Evolutionary conservation across 768 basidiomycete genomes (phyloP).

Genomic region (Steccherinum ochraceum): DNA sequence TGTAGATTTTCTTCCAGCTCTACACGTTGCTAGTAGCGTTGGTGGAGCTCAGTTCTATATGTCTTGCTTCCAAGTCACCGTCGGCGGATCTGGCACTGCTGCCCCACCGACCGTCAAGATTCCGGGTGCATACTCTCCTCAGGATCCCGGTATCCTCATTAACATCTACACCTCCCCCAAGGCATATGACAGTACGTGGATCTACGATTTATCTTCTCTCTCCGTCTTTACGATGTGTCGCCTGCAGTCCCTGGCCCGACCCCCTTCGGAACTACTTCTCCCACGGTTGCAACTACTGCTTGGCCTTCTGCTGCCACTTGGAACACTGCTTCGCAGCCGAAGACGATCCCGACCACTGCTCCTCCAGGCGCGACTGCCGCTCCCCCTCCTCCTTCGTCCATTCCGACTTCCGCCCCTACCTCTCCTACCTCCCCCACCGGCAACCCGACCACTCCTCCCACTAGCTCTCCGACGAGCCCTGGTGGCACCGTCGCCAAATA

Average conservation of each 20-base stretch:
- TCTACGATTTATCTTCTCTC: neutral
- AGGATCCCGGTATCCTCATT: constrained; percentile 38
- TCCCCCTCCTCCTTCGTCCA: constrained; percentile 1
- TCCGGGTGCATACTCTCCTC: constrained; percentile 37
- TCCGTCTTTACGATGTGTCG: too few relatives aligned
- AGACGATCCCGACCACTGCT: constrained; percentile 35
- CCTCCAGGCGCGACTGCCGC: constrained; percentile 15
- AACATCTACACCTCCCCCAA: constrained; percentile 40
- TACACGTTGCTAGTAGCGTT: constrained; percentile 43
- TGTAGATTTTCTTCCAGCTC: constrained; percentile 21
- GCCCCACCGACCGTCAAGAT: constrained; percentile 34
- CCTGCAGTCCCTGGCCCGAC: constrained; percentile 40
- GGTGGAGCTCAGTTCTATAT: constrained; percentile 43
- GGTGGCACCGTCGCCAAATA: constrained; percentile 9
- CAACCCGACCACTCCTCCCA: neutral
- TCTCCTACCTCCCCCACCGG: neutral
- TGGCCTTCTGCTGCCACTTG: constrained; percentile 44
- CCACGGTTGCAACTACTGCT: constrained; percentile 34
- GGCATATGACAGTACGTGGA: constrained; percentile 35
- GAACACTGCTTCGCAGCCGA: constrained; percentile 42
- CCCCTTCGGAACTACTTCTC: constrained; percentile 37
- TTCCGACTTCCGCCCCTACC: neutral
- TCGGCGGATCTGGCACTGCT: constrained; percentile 32
- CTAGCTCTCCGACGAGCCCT: neutral
- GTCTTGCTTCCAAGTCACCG: constrained; percentile 40